Base-by-base conservation (phyloP, 352 stramenopile species). In the Phytopythium delawarense region DNA sequence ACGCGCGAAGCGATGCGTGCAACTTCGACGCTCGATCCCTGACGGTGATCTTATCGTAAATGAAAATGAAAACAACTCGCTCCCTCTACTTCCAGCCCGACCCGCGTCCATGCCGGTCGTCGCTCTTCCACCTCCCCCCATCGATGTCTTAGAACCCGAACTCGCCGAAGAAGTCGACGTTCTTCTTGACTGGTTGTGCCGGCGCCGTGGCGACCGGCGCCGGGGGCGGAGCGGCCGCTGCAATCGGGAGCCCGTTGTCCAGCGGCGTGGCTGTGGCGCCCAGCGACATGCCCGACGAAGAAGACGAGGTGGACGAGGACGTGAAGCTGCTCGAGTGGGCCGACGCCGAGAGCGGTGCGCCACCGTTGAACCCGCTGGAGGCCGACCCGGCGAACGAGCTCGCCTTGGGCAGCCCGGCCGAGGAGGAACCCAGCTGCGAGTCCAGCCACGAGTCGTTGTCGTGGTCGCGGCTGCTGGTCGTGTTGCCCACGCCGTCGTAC, bases 81-180 rank as follows among this genome's bases (percentile, higher is more conserved):
- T 13, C 46, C 23, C n/a, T 52, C 46, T 35, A 52, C 46, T 34
- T 35, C 45, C 45, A 49, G 21, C 20, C 7, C 42, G 42, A 49
- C 20, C 20, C 20, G 42, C 20, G 21, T 1, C 11, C 42, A 25
- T 21, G n/a, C 18, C 42, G 18, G 42, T 11, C 42, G 20, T 49
- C 42, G n/a, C 42, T 23, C 40, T 11, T 46, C 18, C 2, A 0
- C 18, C 42, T 12, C 42, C n/a, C 20, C 42, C 12, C 34, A 40
- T 15, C 35, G 9, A 40, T 40, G 35, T 4, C 46, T 76, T 79
- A 93, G 57, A 90, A 88, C 11, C 84, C 84, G 60, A 91, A 93
- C 69, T 93, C 84, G 13, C 79, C 80, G 55, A 93, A 93, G 64
- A 93, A 93, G 62, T 93, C 84, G 23, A 93, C 84, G 54, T 93